Evolutionary conservation across 805 yeast species (phyloP), one percentile per base, ranked within the genome.

Genomic region (Candida insectorum): DNA sequence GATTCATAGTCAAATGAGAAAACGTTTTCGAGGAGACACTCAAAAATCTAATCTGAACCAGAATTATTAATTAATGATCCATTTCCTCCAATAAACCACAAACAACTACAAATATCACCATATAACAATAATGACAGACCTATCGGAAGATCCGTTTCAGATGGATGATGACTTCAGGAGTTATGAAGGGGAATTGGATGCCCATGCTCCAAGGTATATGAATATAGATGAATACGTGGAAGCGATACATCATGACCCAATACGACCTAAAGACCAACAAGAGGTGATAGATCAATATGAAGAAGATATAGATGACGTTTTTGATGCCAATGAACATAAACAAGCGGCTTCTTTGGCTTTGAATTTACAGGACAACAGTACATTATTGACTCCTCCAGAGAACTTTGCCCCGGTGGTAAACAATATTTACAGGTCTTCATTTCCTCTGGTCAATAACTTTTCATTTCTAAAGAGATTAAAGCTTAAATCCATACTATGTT

Each of bases 381-480:
- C n/a, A n/a, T n/a, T n/a, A 2, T 35, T 69, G 23, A 60, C 73
- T 5, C 81, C 95, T 10, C 98, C 98, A 2, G 97, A 93, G 54
- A 93, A 93, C 62, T 93, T 93, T 58, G 76, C 95, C 5, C 78
- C 83, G 30, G 96, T 93, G 2, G 77, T 82, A 34, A 55, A 60
- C 33, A 69, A 73, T 29, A 83, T 93, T 4, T 93, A 87, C 58
- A 69, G 98, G 35, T 79, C 91, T 25, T 84, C 96, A 28, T 91
- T 91, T 57, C 98, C 98, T 2, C 74, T 91, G 31, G 71, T 80
- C 2, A 93, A 82, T 51, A 88, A 88, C 56, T 87, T 91, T 49
- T 57, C 68, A 15, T 91, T 85, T 51, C 59, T 93, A 26, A 57
- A 69, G 43, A 70, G 66, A 30, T 64, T 89, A 33, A 67, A 70